Base-by-base conservation (phyloP, 2,329 filamentous ascomycete genomes). In the Metarhizium guizhouense region DNA sequence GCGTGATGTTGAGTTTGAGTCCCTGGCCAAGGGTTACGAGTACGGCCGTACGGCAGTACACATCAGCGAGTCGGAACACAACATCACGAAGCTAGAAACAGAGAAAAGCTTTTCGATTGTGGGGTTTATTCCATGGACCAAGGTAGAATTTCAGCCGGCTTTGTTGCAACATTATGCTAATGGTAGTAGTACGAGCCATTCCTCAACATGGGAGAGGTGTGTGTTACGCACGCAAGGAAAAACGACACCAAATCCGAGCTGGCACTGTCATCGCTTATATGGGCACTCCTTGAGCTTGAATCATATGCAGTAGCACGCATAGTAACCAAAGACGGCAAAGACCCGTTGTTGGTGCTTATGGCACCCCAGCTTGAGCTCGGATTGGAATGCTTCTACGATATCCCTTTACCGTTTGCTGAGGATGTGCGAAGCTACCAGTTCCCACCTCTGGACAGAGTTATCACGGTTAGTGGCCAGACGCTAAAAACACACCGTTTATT, bases 21-120 rank as follows among this genome's bases (percentile, higher is more conserved):
- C 90, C 16, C 78, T 99, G 42, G 90, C 90, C n/a, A 95, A 91
- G 68, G 94, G 94, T 0, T 99, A 93, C 65, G 86, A 90, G 65
- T 99, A 99, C 67, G 94, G 94, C 49, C 82, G 91, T 56, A 96
- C 93, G 0, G 90, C 89, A 2, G 93, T 99, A 1, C 86, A 88
- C 61, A 96, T 99, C 62, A 89, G 84, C 61, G 86, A 92, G 62
- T 87, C 87, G 0, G 93, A 99, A 64, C 81, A 87, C 68, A 90
- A 92, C 62, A 84, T 96, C 56, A 95, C 90, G n/a, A 91, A 88
- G 60, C 78, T 96, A 38, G 86, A 95, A 64, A 94, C 90, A 0
- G 71, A 74, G 10, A 85, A 87, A 57, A 79, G 81, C 7, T 84
- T 97, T 56, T 86, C 90, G 3, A 86, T 99, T 47, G 75, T 99